These are phyloP conservation scores for Scytalidium sp. DNA, from an alignment of 2,329 filamentous ascomycete species.

Conservation along the genomic window DNA sequence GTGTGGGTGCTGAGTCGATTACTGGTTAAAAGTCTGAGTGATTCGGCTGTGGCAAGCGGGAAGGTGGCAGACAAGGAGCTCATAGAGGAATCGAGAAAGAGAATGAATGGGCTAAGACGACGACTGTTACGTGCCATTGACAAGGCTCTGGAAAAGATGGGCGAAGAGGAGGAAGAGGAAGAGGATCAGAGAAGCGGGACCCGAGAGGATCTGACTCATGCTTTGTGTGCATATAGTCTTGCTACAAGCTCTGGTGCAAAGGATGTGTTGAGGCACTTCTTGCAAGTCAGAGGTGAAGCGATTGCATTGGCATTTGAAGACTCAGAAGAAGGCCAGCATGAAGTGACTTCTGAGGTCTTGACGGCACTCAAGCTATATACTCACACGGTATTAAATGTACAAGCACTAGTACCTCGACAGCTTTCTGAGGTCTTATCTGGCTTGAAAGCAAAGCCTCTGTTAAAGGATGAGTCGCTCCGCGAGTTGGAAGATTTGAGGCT, in stretches of 20 bases:
- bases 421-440: constrained; percentile 66
- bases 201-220: constrained; percentile 59
- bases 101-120: constrained; percentile 57
- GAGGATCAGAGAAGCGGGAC: constrained; percentile 27
- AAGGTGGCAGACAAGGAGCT: constrained; percentile 25
- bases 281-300: constrained; percentile 67
- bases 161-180: constrained; percentile 40
- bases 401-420: constrained; percentile 69
- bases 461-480: constrained; percentile 68
- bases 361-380: constrained; percentile 71
- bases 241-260: constrained; percentile 75
- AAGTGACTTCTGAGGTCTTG: constrained; percentile 43
- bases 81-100: constrained; percentile 62
- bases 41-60: constrained; percentile 38
- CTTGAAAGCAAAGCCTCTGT: constrained; percentile 67
- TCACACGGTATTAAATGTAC: constrained; percentile 73
- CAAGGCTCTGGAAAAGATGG: constrained; percentile 60
- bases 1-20: constrained; percentile 73
- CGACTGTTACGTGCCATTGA: constrained; percentile 67
- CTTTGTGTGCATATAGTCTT: constrained; percentile 78
- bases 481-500: constrained; percentile 68
- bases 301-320: constrained; percentile 61
- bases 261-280: constrained; percentile 77
- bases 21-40: constrained; percentile 69
- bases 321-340: constrained; percentile 38